A percentile compares a stretch with the other conserved stretches of the same genome.
Conservation (phyloP, 1,284 basidiomycete species). For the Malassezia furfur region DNA sequence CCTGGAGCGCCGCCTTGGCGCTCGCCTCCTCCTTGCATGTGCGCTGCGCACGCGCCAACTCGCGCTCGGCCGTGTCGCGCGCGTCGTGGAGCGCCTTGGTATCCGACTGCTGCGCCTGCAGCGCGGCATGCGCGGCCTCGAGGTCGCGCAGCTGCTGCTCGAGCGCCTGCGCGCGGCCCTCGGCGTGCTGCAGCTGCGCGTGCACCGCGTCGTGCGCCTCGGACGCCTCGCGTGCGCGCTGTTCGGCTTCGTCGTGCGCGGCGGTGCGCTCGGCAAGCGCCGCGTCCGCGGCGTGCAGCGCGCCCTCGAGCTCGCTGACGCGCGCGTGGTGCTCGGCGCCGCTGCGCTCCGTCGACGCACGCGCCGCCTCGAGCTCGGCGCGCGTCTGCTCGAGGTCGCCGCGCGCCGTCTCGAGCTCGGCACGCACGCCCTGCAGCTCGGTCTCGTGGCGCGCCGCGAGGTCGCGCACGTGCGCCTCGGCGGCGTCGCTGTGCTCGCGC, state of each 20-base stretch:
- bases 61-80: slow-evolving; percentile 31
- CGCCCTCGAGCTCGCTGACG: not conserved
- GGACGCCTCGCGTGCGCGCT: not conserved
- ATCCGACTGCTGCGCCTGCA: slow-evolving; percentile 49
- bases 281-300: not conserved
- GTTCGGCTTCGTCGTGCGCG: not conserved
- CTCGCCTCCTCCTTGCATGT: slow-evolving; percentile 64
- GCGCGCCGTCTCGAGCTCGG: not conserved
- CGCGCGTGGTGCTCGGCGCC: not conserved
- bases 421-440: slow-evolving; percentile 4
- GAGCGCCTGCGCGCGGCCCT: not conserved
- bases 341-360: not conserved
- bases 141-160: slow-evolving; percentile 44
- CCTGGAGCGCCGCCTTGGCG: not conserved
- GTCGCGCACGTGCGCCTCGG: slow-evolving; percentile 12
- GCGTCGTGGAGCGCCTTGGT: slow-evolving; percentile 61
- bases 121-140: slow-evolving; percentile 5
- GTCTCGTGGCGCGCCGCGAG: slow-evolving; percentile 13
- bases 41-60: slow-evolving; percentile 61
- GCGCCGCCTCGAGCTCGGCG: not conserved
- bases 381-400: not conserved
- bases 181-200: not conserved
- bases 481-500: slow-evolving; percentile 4
- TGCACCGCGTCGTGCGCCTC: not conserved
- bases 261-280: not conserved